Evolutionary conservation across 768 basidiomycete species (phyloP).

Genomic region (Multifurca ochricompacta): DNA sequence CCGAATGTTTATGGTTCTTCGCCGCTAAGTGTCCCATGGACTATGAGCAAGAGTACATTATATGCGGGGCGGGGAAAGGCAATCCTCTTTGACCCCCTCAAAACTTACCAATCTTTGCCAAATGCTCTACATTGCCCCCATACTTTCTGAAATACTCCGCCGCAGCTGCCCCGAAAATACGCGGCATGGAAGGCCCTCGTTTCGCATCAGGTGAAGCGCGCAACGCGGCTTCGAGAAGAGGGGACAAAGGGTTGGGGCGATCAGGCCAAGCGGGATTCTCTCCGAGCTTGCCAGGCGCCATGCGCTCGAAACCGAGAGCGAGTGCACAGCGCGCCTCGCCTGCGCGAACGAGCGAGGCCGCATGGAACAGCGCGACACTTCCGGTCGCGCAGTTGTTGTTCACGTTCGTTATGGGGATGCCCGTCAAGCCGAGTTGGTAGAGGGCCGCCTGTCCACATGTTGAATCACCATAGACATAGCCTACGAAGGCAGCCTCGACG

Average conservation of each 20-base stretch:
- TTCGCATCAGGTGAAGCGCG: constrained; percentile 54
- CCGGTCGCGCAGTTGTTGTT: constrained; percentile 88
- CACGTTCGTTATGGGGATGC: constrained; percentile 79
- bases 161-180: constrained; percentile 65
- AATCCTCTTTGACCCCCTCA: too few species aligned
- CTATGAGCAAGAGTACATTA: too few species aligned
- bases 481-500: constrained; percentile 66
- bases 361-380: constrained; percentile 67
- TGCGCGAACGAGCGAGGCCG: constrained; percentile 60
- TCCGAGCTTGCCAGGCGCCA: constrained; percentile 66
- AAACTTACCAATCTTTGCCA: constrained; percentile 67
- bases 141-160: constrained; percentile 74
- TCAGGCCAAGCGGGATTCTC: constrained; percentile 48
- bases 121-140: constrained; percentile 55
- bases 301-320: constrained; percentile 82
- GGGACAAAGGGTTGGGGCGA: constrained; percentile 37
- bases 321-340: constrained; percentile 67
- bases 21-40: too few species aligned
- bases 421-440: constrained; percentile 76
- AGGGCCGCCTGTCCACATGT: constrained; percentile 74
- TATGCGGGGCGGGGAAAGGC: too few species aligned
- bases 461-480: constrained; percentile 76
- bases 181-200: constrained; percentile 59
- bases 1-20: constrained; percentile 78
- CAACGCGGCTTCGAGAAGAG: constrained; percentile 36